These are phyloP conservation scores for Colletotrichum endophyticum DNA, from an alignment of 2,329 filamentous ascomycete genomes.

Conservation along the genomic window DNA sequence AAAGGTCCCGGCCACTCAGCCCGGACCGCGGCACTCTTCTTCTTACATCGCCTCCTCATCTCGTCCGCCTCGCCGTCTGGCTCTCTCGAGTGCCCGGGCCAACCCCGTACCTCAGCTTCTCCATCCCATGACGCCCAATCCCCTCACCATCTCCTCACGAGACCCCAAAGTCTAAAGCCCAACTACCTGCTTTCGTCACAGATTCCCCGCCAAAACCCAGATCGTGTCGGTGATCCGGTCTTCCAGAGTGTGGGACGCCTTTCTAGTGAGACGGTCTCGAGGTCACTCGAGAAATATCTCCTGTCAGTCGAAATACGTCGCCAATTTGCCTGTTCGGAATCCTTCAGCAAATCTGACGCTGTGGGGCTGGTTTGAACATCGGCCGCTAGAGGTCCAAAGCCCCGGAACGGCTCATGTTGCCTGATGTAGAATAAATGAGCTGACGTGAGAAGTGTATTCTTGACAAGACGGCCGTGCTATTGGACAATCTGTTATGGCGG, in stretches of 20 bases:
- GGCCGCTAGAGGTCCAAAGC: background rate
- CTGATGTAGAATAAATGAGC: background rate
- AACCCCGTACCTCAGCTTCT: background rate
- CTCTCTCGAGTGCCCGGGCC: background rate
- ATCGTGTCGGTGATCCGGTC: background rate
- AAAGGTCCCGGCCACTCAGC: background rate
- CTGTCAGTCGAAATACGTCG: background rate
- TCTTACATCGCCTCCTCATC: background rate
- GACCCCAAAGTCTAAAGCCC: constrained; percentile 7
- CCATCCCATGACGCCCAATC: background rate
- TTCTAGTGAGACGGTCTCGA: background rate
- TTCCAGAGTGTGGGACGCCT: background rate
- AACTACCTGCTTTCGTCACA: background rate
- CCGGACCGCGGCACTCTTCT: background rate
- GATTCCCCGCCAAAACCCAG: background rate
- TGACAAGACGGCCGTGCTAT: background rate
- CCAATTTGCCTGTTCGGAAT: background rate
- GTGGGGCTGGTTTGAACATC: background rate
- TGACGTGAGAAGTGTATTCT: background rate
- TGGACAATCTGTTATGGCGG: background rate
- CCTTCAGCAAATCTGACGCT: background rate
- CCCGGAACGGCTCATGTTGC: background rate
- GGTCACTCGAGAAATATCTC: background rate
- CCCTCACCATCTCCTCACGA: background rate
- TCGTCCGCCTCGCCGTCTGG: background rate